Percentiles rank a stretch among this genome's conserved stretches.
These are phyloP conservation scores for Didymella exigua DNA, from an alignment of 2,329 filamentous ascomycete genomes.

Conservation along the genomic window DNA sequence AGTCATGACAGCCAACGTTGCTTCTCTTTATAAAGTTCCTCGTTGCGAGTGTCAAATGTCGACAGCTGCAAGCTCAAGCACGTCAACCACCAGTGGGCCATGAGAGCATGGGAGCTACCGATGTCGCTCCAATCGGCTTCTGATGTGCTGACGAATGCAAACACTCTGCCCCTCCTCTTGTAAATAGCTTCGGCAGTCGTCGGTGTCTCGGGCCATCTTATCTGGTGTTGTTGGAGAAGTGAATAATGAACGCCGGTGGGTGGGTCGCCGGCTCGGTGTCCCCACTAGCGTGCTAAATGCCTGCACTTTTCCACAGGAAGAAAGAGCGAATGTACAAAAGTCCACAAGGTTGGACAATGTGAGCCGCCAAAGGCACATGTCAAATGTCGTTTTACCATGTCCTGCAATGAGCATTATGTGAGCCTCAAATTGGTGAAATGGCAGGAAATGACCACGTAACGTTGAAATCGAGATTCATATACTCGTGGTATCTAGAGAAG, in stretches of 20 bases:
- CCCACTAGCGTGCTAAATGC: conserved; percentile 10
- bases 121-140: conserved; percentile 12
- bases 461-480: conserved; percentile 46
- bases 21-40: conserved; percentile 9
- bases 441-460: conserved; percentile 28
- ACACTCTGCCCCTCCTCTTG: conserved; percentile 1
- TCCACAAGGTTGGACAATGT: not conserved
- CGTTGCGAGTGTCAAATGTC: conserved; percentile 2
- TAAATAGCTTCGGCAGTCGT: conserved; percentile 3
- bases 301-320: conserved; percentile 2
- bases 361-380: not conserved
- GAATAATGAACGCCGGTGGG: conserved; percentile 2
- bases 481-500: conserved; percentile 50
- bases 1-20: not conserved
- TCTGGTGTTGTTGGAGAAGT: not conserved
- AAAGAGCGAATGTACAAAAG: not conserved
- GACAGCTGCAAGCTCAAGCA: conserved; percentile 16
- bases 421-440: not conserved
- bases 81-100: conserved; percentile 15
- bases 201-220: conserved; percentile 3
- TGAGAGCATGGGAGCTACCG: conserved; percentile 8
- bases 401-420: not conserved
- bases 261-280: conserved; percentile 6
- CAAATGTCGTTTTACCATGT: not conserved
- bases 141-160: conserved; percentile 6